A percentile compares a stretch with the other conserved stretches of the same genome.
Evolutionary conservation across 768 basidiomycete genomes (phyloP).

Genomic region (Mrakia frigida): DNA sequence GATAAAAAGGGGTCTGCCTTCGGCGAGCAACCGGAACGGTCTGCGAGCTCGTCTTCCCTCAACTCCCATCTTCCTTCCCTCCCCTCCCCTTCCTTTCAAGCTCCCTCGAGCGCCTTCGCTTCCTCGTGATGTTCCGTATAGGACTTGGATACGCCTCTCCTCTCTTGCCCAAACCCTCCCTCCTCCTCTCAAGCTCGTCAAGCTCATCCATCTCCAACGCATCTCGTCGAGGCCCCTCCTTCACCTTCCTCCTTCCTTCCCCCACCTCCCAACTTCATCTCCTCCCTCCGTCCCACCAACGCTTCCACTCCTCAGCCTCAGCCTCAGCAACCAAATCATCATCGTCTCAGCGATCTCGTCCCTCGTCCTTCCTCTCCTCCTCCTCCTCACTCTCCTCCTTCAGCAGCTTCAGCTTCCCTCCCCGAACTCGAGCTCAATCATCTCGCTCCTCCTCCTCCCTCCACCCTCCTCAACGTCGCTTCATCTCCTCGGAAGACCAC

Average conservation of each 20-base stretch:
- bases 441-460: not conserved
- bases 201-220: not conserved
- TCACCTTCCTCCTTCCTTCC: not conserved
- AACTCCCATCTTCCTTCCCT: not conserved
- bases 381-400: not conserved
- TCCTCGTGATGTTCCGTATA: not conserved
- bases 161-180: not conserved
- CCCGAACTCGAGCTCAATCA: not conserved
- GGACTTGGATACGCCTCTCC: not conserved
- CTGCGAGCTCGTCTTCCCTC: not conserved
- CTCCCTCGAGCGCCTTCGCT: not conserved
- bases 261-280: not conserved
- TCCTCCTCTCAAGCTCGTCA: not conserved
- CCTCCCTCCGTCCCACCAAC: not conserved
- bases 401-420: not conserved
- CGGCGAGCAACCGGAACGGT: not conserved
- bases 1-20: not conserved
- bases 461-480: not conserved
- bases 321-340: no score
- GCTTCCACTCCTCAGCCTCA: not conserved
- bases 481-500: not conserved
- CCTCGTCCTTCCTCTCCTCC: not conserved
- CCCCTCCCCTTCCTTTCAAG: not conserved
- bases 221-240: not conserved
- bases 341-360: not conserved